Conservation (phyloP, 768 basidiomycete genomes). For the Symmetrospora coprosmae region DNA sequence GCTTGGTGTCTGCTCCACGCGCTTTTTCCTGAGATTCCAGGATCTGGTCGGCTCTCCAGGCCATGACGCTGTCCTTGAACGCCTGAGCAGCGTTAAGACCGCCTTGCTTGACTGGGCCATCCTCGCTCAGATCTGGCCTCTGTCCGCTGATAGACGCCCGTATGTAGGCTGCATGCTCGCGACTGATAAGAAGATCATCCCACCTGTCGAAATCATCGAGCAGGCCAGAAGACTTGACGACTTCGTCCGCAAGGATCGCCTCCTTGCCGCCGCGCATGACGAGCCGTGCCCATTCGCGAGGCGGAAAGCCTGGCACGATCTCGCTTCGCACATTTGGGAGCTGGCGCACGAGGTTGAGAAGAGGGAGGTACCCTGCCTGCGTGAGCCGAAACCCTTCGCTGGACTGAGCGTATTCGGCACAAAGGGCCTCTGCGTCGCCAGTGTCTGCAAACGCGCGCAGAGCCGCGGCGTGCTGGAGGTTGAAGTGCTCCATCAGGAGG, state of each 20-base stretch:
- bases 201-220: not conserved
- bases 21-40: not conserved
- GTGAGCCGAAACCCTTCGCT: slow-evolving; percentile 12
- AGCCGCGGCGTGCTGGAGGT: not conserved
- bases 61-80: slow-evolving; percentile 17
- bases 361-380: not conserved
- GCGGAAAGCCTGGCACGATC: slow-evolving; percentile 8
- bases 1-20: not conserved
- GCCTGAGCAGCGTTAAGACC: slow-evolving; percentile 16
- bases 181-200: not conserved
- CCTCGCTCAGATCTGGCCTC: not conserved
- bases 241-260: not conserved
- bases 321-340: not conserved
- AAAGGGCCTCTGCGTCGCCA: not conserved
- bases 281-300: slow-evolving; percentile 12
- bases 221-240: not conserved
- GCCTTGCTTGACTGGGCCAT: not conserved
- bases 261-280: slow-evolving; percentile 9
- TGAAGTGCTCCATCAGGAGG: slow-evolving; percentile 19
- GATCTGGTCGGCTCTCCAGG: not conserved
- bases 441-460: not conserved
- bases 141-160: not conserved
- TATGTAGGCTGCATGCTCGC: slow-evolving; percentile 12
- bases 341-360: not conserved
- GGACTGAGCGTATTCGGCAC: not conserved